Percentiles rank a stretch among this genome's conserved stretches.
These are phyloP conservation scores for Epichloe aotearoae DNA, from an alignment of 2,329 filamentous ascomycete species.

Conservation along the genomic window DNA sequence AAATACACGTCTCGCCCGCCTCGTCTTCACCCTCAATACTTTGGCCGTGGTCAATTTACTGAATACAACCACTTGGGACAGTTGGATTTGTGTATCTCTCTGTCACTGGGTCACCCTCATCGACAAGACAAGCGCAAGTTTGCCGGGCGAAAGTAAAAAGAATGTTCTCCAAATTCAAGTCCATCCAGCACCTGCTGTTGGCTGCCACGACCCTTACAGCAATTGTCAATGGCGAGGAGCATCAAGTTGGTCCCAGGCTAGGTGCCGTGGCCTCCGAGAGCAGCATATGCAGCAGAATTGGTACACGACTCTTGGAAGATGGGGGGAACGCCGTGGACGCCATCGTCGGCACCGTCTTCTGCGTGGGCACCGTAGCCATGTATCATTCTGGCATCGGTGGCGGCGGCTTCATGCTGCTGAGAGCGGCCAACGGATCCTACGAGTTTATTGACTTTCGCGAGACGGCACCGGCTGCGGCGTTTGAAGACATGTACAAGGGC, in stretches of 20 bases:
- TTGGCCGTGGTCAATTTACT: too few relatives aligned
- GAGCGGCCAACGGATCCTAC: conserved; percentile 49
- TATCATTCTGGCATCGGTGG: conserved; percentile 62
- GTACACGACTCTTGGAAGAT: conserved; percentile 39
- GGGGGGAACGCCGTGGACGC: conserved; percentile 60
- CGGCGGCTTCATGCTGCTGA: conserved; percentile 68
- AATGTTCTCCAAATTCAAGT: neutral
- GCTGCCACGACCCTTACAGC: neutral
- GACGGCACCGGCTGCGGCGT: conserved; percentile 66
- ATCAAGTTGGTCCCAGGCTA: conserved; percentile 12
- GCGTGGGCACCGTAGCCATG: conserved; percentile 50
- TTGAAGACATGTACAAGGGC: conserved; percentile 68
- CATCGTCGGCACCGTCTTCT: conserved; percentile 49
- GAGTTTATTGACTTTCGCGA: conserved; percentile 81
- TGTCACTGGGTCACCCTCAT: neutral
- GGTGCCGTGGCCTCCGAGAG: conserved; percentile 52
- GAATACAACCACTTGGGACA: too few relatives aligned
- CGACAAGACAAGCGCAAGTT: neutral
- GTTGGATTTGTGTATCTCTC: neutral
- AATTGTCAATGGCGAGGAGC: neutral
- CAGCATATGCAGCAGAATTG: conserved; percentile 44
- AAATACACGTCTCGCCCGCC: too few relatives aligned
- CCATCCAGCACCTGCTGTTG: neutral
- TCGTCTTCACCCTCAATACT: too few relatives aligned
- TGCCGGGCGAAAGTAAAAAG: neutral